Base-by-base conservation (phyloP, 306 rosid species). In the Pyrus bretschneideri region DNA sequence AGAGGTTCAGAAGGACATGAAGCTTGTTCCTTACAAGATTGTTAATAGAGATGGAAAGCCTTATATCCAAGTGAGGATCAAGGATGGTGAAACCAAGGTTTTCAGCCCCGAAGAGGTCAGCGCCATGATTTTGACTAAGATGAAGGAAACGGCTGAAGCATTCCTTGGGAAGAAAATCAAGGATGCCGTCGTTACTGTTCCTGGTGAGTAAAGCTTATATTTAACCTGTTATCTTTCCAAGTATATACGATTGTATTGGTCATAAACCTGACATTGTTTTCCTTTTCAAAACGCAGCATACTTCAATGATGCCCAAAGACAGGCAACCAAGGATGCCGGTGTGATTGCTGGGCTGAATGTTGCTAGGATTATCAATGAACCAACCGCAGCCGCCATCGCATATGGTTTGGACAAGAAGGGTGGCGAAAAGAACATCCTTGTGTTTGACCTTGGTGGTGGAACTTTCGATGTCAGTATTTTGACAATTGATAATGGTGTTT, bases 301-400 rank as follows among this genome's bases (percentile, higher is more conserved):
- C 87, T 96, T 96, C 79, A 96, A 96, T 66, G 99, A 96, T 81
- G 99, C 99, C 76, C 99, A 96, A 89, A 91, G 99, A 86, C 98
- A 96, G 83, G 99, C 98, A 75, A 96, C 99, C 83, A 96, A 96
- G 96, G 99, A 96, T 82, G 99, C 99, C 0, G 98, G 99, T 77
- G 83, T 89, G 69, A 96, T 92, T 73, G 93, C 98, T 6, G 99
- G 99, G 49, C 82, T 96, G n/a, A 91, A 96, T 75, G 99, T 93
- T 83, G 98, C 98, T 61, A 87, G 99, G 80, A 96, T 96, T 80
- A 96, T 96, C 57, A 96, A 96, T 62, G 99, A 96, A 78, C 99
- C 99, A 38, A 96, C 98, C 0, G 99, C 98, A 23, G 99, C 99
- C 14, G 98, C 99, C 76, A 96, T 96, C 29, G 98, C 98, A 0